Evolutionary conservation across 2,329 filamentous ascomycete genomes (phyloP).

Genomic region (Thermoascus crustaceus): DNA sequence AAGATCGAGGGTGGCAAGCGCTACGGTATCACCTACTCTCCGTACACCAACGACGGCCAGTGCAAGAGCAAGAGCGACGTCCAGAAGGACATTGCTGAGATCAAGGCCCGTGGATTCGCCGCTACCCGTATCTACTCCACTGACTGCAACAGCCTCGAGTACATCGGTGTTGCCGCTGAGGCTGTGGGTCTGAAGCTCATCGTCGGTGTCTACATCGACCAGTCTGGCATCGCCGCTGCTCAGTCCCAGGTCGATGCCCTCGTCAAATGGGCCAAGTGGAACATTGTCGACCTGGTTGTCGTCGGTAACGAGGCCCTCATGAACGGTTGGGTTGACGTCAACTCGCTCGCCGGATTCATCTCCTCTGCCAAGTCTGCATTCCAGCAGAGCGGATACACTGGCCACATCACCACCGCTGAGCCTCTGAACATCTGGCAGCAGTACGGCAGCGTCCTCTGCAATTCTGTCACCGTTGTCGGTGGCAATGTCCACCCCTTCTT

Average conservation of each 20-base stretch:
- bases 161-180: slow-evolving; percentile 62
- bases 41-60: slow-evolving; percentile 50
- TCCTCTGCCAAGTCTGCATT: slow-evolving; percentile 56
- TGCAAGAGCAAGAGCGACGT: slow-evolving; percentile 61
- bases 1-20: slow-evolving; percentile 35
- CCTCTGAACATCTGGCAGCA: slow-evolving; percentile 68
- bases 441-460: slow-evolving; percentile 56
- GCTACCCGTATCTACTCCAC: slow-evolving; percentile 80
- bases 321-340: slow-evolving; percentile 58
- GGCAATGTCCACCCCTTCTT: slow-evolving; percentile 94
- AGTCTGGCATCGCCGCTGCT: slow-evolving; percentile 52
- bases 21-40: slow-evolving; percentile 74
- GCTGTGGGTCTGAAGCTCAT: slow-evolving; percentile 68
- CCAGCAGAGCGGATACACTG: slow-evolving; percentile 58
- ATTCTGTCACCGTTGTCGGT: slow-evolving; percentile 66
- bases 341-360: slow-evolving; percentile 64
- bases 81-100: slow-evolving; percentile 50
- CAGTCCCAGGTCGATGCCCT: slow-evolving; percentile 67
- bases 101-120: slow-evolving; percentile 59
- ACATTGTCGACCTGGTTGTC: slow-evolving; percentile 68
- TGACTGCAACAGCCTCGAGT: slow-evolving; percentile 74
- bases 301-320: slow-evolving; percentile 88
- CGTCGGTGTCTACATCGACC: slow-evolving; percentile 77
- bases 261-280: slow-evolving; percentile 64
- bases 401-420: slow-evolving; percentile 76